Evolutionary conservation across 768 basidiomycete species (phyloP).

Genomic region (Daedaleopsis sinensis): DNA sequence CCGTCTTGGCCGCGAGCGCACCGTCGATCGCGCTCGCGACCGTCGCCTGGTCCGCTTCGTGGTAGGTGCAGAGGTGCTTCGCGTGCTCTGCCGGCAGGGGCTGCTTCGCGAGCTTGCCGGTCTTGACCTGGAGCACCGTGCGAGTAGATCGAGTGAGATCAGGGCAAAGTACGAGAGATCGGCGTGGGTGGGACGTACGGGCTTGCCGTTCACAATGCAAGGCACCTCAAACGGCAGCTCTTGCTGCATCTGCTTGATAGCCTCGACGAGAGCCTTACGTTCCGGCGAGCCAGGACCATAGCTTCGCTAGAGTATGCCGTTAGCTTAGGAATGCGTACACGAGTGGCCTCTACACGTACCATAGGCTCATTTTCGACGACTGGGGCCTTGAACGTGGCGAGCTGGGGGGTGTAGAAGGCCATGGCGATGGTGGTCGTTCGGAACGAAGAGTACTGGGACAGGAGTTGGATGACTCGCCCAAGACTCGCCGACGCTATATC

Average conservation of each 20-base stretch:
- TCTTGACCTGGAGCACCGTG: conserved; percentile 75
- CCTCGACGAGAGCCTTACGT: conserved; percentile 69
- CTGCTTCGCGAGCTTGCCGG: conserved; percentile 79
- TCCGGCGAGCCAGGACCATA: conserved; percentile 84
- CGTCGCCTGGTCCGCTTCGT: conserved; percentile 81
- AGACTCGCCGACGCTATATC: not conserved
- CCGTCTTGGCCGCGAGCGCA: conserved; percentile 81
- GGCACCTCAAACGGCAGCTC: conserved; percentile 91
- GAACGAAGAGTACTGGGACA: conserved; percentile 8
- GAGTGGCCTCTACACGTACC: conserved; percentile 46
- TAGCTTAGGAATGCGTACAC: not conserved
- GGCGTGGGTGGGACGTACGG: conserved; percentile 42
- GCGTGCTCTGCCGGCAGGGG: conserved; percentile 87
- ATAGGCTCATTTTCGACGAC: conserved; percentile 91
- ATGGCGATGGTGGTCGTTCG: conserved; percentile 41
- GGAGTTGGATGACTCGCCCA: too few relatives aligned
- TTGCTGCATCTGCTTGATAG: conserved; percentile 79
- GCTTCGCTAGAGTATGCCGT: conserved; percentile 48
- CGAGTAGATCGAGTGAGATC: not conserved
- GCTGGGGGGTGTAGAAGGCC: conserved; percentile 60
- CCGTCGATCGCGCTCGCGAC: conserved; percentile 83
- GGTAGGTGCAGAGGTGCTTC: conserved; percentile 79
- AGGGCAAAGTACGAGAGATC: not conserved
- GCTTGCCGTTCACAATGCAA: conserved; percentile 88
- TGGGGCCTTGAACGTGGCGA: conserved; percentile 87